A percentile compares a stretch with the other conserved stretches of the same genome.
phyloP scores from a whole-genome alignment of 2,329 filamentous ascomycete genomes.

The Penicillium janthinellum region DNA sequence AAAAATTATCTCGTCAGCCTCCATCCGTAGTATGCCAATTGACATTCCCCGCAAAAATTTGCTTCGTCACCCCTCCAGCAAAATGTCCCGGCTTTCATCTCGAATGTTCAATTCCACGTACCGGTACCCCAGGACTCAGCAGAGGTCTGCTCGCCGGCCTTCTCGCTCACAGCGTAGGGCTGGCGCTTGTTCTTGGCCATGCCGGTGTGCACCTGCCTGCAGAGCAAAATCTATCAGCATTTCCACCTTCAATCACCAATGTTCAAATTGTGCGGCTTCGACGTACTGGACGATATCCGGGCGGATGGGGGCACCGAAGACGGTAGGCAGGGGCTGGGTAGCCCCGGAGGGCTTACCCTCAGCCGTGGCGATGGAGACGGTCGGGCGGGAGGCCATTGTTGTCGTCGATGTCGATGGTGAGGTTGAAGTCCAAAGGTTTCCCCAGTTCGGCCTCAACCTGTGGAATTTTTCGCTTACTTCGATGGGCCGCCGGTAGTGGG shows the following conservation, averaged over 20 bases:
- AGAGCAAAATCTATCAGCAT: conserved; percentile 38
- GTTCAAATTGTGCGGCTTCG: conserved; percentile 18
- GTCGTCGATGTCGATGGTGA: conserved; percentile 45
- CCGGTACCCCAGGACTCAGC: conserved; percentile 99
- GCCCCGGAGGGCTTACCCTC: conserved; percentile 90
- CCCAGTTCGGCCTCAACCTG: conserved; percentile 32
- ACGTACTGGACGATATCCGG: conserved; percentile 95
- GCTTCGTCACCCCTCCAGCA: neutral
- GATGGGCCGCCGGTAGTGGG: conserved; percentile 28
- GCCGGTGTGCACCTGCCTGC: conserved; percentile 82
- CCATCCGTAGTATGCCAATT: neutral
- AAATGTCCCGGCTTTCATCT: conserved; percentile 21
- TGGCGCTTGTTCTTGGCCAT: conserved; percentile 99
- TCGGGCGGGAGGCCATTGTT: conserved; percentile 93
- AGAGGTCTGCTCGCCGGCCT: conserved; percentile 99
- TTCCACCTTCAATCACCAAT: conserved; percentile 19
- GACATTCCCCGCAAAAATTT: neutral
- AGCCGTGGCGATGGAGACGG: conserved; percentile 94
- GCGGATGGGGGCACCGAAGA: conserved; percentile 97
- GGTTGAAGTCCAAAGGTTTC: conserved; percentile 40
- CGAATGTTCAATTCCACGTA: conserved; percentile 55
- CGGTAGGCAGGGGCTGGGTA: conserved; percentile 89
- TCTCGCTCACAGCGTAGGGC: conserved; percentile 99
- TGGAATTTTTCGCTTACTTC: conserved; percentile 50
- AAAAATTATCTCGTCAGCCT: conserved; percentile 15